Conservation (phyloP, 2,329 filamentous ascomycete genomes). For the Alternaria incomplexa region DNA sequence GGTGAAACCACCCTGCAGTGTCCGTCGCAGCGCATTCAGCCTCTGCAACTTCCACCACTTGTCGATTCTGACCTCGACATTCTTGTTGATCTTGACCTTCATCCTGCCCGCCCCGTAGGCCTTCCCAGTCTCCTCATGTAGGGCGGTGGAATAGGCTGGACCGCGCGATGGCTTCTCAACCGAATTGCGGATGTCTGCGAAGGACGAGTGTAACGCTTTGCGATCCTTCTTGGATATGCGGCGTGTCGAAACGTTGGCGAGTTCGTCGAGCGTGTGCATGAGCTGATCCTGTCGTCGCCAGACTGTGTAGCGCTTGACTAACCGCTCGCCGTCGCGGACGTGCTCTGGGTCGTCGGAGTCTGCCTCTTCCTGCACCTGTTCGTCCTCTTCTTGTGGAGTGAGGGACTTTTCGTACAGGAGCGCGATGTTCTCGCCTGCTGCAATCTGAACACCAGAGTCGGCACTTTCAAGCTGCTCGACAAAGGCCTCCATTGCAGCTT, state of each 20-base stretch:
- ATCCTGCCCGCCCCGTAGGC: slow-evolving; percentile 66
- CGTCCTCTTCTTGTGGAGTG: slow-evolving; percentile 63
- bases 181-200: slow-evolving; percentile 69
- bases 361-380: slow-evolving; percentile 58
- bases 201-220: slow-evolving; percentile 69
- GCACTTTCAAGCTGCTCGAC: slow-evolving; percentile 83
- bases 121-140: slow-evolving; percentile 65
- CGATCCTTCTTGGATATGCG: slow-evolving; percentile 70
- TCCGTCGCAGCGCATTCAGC: slow-evolving; percentile 65
- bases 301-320: slow-evolving; percentile 70
- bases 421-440: slow-evolving; percentile 80
- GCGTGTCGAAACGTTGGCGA: slow-evolving; percentile 66
- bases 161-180: slow-evolving; percentile 71
- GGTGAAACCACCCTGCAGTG: slow-evolving; percentile 57
- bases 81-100: slow-evolving; percentile 63
- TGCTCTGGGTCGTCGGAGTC: slow-evolving; percentile 54
- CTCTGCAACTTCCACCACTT: slow-evolving; percentile 76
- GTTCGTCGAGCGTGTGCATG: slow-evolving; percentile 62
- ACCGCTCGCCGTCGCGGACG: slow-evolving; percentile 31
- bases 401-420: slow-evolving; percentile 79
- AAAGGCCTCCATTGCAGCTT: slow-evolving; percentile 78
- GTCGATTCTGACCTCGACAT: slow-evolving; percentile 68
- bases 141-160: slow-evolving; percentile 69
- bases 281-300: slow-evolving; percentile 70
- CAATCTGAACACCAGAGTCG: slow-evolving; percentile 74